phyloP scores from a whole-genome alignment of 2,329 filamentous ascomycete species.

The Torrubiellomyces zombiae region DNA sequence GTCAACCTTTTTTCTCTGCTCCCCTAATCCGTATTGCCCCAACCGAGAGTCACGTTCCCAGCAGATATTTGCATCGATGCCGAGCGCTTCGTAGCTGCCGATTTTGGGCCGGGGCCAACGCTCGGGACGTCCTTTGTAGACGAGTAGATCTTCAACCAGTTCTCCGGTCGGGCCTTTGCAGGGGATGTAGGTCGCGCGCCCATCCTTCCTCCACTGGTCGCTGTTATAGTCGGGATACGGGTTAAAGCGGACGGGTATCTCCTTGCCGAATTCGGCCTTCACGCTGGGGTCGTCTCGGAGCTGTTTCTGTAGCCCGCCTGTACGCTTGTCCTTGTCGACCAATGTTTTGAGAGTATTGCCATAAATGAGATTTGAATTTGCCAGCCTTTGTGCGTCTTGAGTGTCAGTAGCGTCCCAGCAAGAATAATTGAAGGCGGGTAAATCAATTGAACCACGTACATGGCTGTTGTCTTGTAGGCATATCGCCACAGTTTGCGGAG shows the following conservation, averaged over 20 bases:
- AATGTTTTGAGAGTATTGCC: constrained; percentile 36
- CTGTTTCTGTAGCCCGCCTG: constrained; percentile 12
- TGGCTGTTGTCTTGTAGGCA: constrained; percentile 21
- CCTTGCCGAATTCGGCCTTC: constrained; percentile 22
- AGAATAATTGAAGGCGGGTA: not conserved
- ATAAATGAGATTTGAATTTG: constrained; percentile 35
- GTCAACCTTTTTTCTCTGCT: constrained; percentile 28
- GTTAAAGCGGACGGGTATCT: constrained; percentile 41
- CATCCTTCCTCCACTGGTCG: constrained; percentile 36
- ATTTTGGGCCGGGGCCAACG: constrained; percentile 44
- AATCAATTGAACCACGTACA: constrained; percentile 16
- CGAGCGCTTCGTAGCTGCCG: constrained; percentile 43
- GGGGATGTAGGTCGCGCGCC: constrained; percentile 40
- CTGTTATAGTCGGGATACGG: constrained; percentile 59
- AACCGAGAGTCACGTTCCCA: constrained; percentile 55
- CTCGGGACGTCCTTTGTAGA: constrained; percentile 43
- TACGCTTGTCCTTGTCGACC: constrained; percentile 20
- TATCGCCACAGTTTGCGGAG: constrained; percentile 23
- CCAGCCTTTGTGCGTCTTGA: constrained; percentile 14
- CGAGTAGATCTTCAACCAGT: constrained; percentile 42
- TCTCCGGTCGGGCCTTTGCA: constrained; percentile 50
- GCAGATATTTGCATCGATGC: constrained; percentile 45
- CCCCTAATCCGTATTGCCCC: constrained; percentile 43
- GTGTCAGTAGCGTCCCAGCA: constrained; percentile 5
- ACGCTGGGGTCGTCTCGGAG: constrained; percentile 18